phyloP scores from a whole-genome alignment of 768 basidiomycete species.

The Sarcomyxa edulis region DNA sequence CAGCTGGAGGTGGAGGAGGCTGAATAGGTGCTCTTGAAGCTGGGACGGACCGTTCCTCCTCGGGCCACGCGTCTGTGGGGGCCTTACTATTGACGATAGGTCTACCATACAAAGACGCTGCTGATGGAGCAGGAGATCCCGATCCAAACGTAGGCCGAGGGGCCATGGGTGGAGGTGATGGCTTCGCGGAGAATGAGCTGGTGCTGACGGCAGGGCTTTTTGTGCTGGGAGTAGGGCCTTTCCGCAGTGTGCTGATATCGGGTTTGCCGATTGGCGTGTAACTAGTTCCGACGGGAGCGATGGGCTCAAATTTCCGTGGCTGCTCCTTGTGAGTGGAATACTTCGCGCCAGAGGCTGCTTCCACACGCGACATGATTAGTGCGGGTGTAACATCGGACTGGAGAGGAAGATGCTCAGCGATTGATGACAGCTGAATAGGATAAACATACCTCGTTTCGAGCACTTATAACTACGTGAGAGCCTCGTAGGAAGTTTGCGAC shows the following conservation, averaged over 20 bases:
- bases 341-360: slow-evolving; percentile 84
- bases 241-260: slow-evolving; percentile 60
- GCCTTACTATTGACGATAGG: slow-evolving; percentile 30
- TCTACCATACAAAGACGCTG: slow-evolving; percentile 38
- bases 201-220: slow-evolving; percentile 15
- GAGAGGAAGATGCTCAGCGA: slow-evolving; percentile 2
- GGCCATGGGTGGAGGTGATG: slow-evolving; percentile 34
- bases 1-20: slow-evolving; percentile 39
- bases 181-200: slow-evolving; percentile 30
- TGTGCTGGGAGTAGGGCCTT: slow-evolving; percentile 16
- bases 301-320: slow-evolving; percentile 70
- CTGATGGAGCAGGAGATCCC: slow-evolving; percentile 30
- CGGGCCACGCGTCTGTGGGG: slow-evolving; percentile 56
- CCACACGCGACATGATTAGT: slow-evolving; percentile 82
- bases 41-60: slow-evolving; percentile 32
- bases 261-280: slow-evolving; percentile 74
- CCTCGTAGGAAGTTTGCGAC: slow-evolving; percentile 79
- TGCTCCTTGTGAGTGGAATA: slow-evolving; percentile 82
- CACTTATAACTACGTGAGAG: slow-evolving; percentile 81
- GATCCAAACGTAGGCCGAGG: slow-evolving; percentile 45
- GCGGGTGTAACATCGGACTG: slow-evolving; percentile 78
- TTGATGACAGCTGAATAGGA: not conserved
- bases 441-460: slow-evolving; percentile 72
- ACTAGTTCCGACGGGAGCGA: slow-evolving; percentile 73
- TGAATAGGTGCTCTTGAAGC: too few species aligned